Evolutionary conservation across 805 yeast genomes (phyloP).

Genomic region (Ogataea siamensis): DNA sequence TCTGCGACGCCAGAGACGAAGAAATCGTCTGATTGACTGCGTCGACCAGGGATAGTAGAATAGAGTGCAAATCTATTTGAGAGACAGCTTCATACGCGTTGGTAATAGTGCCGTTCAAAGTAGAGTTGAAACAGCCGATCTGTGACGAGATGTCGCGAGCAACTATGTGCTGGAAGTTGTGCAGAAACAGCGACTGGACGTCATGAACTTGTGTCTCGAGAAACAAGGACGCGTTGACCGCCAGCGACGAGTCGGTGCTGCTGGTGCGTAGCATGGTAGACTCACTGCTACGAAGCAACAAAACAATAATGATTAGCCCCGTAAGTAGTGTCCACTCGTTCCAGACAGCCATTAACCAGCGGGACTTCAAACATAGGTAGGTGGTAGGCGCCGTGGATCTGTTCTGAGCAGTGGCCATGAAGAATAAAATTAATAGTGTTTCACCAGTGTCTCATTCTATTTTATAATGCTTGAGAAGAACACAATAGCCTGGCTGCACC

Average conservation of each 20-base stretch:
- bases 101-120: constrained; percentile 14
- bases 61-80: constrained; percentile 2
- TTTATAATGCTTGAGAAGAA: constrained; percentile 42
- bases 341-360: constrained; percentile 22
- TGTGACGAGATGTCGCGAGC: constrained; percentile 6
- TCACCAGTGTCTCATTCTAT: constrained; percentile 11
- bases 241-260: neutral
- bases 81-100: constrained; percentile 4
- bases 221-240: neutral
- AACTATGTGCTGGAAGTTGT: constrained; percentile 9
- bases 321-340: constrained; percentile 12
- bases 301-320: constrained; percentile 5
- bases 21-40: constrained; percentile 14
- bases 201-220: neutral
- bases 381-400: constrained; percentile 23
- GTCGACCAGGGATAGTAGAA: constrained; percentile 6
- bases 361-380: constrained; percentile 27
- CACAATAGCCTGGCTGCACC: constrained; percentile 71
- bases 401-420: constrained; percentile 22
- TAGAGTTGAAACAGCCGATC: constrained; percentile 2
- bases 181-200: neutral
- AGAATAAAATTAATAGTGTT: constrained; percentile 6
- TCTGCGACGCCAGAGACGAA: constrained; percentile 11
- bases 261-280: neutral
- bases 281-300: neutral